phyloP scores from a whole-genome alignment of 1,284 basidiomycete species.

The Vanrija pseudolonga region DNA sequence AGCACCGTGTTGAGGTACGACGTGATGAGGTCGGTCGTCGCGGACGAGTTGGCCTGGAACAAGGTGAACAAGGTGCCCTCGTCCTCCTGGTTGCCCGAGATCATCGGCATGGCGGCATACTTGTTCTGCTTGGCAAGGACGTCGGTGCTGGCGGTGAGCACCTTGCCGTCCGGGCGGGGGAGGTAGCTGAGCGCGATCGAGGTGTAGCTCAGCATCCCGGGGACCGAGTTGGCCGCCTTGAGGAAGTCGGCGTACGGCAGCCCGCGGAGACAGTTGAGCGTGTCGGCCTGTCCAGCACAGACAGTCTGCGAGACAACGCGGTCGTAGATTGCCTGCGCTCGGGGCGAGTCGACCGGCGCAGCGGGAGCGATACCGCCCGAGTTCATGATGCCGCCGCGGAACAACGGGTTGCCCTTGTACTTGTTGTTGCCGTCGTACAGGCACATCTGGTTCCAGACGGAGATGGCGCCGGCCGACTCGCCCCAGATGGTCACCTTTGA shows the following conservation, averaged over 20 bases:
- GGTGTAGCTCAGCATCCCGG: constrained; percentile 11
- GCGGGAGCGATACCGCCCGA: constrained; percentile 47
- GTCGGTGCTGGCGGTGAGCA: constrained; percentile 52
- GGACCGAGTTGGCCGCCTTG: constrained; percentile 11
- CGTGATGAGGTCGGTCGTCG: constrained; percentile 11
- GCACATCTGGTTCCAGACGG: constrained; percentile 51
- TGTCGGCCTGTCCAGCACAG: constrained; percentile 47
- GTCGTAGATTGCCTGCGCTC: constrained; percentile 15
- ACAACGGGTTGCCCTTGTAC: constrained; percentile 50
- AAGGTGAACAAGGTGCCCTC: constrained; percentile 15
- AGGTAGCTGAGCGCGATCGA: constrained; percentile 49
- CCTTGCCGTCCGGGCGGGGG: constrained; percentile 56
- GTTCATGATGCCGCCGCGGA: constrained; percentile 43
- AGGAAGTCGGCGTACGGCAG: constrained; percentile 46
- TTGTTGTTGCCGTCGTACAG: constrained; percentile 53
- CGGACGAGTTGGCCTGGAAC: constrained; percentile 29
- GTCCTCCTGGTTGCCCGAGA: constrained; percentile 26
- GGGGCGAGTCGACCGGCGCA: constrained; percentile 10
- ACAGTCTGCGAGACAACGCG: constrained; percentile 2
- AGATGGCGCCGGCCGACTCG: constrained; percentile 56
- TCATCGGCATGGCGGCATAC: constrained; percentile 16
- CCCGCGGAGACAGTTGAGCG: constrained; percentile 54
- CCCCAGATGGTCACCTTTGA: constrained; percentile 53
- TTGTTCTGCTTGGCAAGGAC: constrained; percentile 1
- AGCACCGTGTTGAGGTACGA: constrained; percentile 24